Evolutionary conservation across 768 basidiomycete genomes (phyloP), one percentile per base, ranked within the genome.

Genomic region (Sistotremastrum niveocremeum): DNA sequence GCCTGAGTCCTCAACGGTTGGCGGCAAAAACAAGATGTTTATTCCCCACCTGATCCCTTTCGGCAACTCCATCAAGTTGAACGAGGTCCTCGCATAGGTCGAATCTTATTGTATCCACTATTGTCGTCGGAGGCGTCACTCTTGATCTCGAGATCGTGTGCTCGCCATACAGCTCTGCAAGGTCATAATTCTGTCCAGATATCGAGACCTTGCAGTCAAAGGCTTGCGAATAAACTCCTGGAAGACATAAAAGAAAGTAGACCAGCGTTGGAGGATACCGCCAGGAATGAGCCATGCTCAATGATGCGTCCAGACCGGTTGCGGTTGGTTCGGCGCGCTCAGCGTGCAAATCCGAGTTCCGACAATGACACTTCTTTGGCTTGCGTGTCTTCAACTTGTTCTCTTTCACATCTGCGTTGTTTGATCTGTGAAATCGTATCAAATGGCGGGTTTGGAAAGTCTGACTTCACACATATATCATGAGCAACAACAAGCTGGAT

Each of bases 401-500:
- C 20, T 20, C 20, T 20, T 20, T 20, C 20, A 20, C 20, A 20
- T 20, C 20, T 20, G 20, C 20, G 20, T 20, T 20, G 20, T 20
- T 20, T 20, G 20, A 20, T 20, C 20, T 20, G 20, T 20, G 20
- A 20, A 20, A 20, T 20, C 20, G 20, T 20, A 20, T 20, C 20
- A 20, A 45, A 84, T 84, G 81, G 68, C 77, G 31, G 70, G 71
- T 42, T 64, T 82, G 35, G 74, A 82, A 52, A 54, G 53, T 31
- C 67, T 88, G 7, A 52, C 67, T 8, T 58, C 67, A 6, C 57
- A 71, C 7, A 81, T 89, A 47, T 88, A 88, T 59, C 84, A 87
- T 60, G 85, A 89, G 57, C 73, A 60, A 50, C 86, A 90, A 60
- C 73, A 87, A 57, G 51, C 63, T 47, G 84, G 84, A 28, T 86